Evolutionary conservation across 352 stramenopile species (phyloP).

Genomic region (Peronospora destructor): DNA sequence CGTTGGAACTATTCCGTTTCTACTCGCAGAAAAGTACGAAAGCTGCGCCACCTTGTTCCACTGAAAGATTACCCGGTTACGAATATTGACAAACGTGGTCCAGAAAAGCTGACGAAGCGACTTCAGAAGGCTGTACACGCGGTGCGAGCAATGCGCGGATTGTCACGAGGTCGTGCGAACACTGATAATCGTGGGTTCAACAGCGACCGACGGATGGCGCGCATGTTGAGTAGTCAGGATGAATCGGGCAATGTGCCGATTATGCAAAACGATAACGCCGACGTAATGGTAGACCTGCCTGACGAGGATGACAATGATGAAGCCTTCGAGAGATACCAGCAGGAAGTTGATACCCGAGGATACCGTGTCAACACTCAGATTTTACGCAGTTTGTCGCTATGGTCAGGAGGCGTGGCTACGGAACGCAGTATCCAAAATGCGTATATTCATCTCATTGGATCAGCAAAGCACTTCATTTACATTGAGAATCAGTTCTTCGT

Average conservation of each 20-base stretch:
- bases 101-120: slow-evolving; percentile 37
- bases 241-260: slow-evolving; percentile 21
- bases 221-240: slow-evolving; percentile 26
- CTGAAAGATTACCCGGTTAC: slow-evolving; percentile 56
- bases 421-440: slow-evolving; percentile 88
- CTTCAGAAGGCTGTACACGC: slow-evolving; percentile 64
- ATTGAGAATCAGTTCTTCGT: slow-evolving; percentile 91
- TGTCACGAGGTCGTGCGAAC: slow-evolving; percentile 19
- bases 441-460: slow-evolving; percentile 84
- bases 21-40: slow-evolving; percentile 68
- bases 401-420: slow-evolving; percentile 67
- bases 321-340: slow-evolving; percentile 27
- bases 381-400: slow-evolving; percentile 71
- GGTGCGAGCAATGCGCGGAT: slow-evolving; percentile 40
- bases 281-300: slow-evolving; percentile 17
- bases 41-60: slow-evolving; percentile 66
- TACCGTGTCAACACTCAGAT: slow-evolving; percentile 60
- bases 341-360: slow-evolving; percentile 31
- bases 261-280: slow-evolving; percentile 16
- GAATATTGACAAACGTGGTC: slow-evolving; percentile 32
- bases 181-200: slow-evolving; percentile 41
- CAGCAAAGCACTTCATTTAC: slow-evolving; percentile 87
- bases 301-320: slow-evolving; percentile 29
- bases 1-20: slow-evolving; percentile 86
- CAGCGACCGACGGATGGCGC: slow-evolving; percentile 31